Percentiles rank a stretch among this genome's conserved stretches.
phyloP scores from a whole-genome alignment of 306 rosid genomes.

The Dalbergia cochinchinensis region DNA sequence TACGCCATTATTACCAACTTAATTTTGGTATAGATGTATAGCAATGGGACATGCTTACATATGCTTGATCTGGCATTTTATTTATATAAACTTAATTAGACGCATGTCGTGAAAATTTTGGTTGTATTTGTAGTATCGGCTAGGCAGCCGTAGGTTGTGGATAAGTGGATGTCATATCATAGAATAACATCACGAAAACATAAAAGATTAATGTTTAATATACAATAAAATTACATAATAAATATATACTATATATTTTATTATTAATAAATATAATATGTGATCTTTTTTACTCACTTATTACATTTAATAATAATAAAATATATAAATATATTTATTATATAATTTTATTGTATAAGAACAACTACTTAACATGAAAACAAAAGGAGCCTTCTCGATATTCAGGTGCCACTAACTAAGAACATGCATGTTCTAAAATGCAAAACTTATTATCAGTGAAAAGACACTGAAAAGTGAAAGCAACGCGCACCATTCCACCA shows the following conservation, averaged over 20 bases:
- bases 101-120: not conserved
- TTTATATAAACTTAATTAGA: not conserved
- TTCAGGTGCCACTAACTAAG: not conserved
- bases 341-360: too few species aligned
- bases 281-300: too few species aligned
- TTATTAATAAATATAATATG: too few species aligned
- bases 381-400: not conserved
- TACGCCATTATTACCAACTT: too few species aligned
- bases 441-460: not conserved
- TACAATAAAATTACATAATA: too few species aligned
- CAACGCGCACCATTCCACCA: too few species aligned
- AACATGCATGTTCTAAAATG: not conserved
- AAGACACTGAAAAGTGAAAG: not conserved
- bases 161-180: not conserved
- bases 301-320: too few species aligned
- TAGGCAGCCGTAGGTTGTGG: not conserved
- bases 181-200: not conserved
- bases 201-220: too few species aligned
- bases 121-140: slow-evolving; percentile 15
- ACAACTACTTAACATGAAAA: too few species aligned
- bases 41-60: slow-evolving; percentile 10
- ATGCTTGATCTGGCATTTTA: not conserved
- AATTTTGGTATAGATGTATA: too few species aligned
- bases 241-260: too few species aligned
- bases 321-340: too few species aligned